A percentile compares a stretch with the other conserved stretches of the same genome.
phyloP scores from a whole-genome alignment of 768 basidiomycete species.

The Termitomyces heimii region DNA sequence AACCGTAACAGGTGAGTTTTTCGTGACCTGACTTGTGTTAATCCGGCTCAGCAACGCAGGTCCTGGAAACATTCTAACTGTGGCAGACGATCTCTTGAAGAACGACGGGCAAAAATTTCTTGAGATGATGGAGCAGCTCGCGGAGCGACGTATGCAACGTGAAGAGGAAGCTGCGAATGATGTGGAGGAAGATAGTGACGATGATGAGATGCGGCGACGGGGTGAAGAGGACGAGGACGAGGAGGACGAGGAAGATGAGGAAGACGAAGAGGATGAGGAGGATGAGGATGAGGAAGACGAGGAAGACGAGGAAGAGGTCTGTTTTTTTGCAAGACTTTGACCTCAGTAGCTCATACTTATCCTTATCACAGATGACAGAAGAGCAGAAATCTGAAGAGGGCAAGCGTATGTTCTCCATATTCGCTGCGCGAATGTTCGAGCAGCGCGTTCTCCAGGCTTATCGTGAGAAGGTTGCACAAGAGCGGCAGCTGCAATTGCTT shows the following conservation, averaged over 20 bases:
- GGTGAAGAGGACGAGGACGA: constrained; percentile 43
- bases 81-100: constrained; percentile 97
- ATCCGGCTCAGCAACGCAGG: constrained; percentile 33
- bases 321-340: constrained; percentile 18
- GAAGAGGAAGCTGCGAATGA: constrained; percentile 59
- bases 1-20: constrained; percentile 68
- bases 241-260: constrained; percentile 56
- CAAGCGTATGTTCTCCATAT: constrained; percentile 99
- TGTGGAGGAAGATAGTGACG: constrained; percentile 43
- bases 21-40: constrained; percentile 1
- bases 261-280: constrained; percentile 53
- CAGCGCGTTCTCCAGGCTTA: constrained; percentile 96
- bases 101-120: constrained; percentile 99
- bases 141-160: constrained; percentile 87
- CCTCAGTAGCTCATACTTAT: constrained; percentile 9
- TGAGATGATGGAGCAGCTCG: constrained; percentile 99
- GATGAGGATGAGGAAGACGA: constrained; percentile 65
- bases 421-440: constrained; percentile 99
- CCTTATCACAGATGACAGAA: constrained; percentile 69
- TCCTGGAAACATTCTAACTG: constrained; percentile 93
- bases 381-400: constrained; percentile 99
- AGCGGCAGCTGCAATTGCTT: constrained; percentile 87
- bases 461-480: constrained; percentile 94
- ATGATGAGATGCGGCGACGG: constrained; percentile 24
- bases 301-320: constrained; percentile 48